A percentile compares a stretch with the other conserved stretches of the same genome.
These are phyloP conservation scores for Corylus avellana DNA, from an alignment of 306 rosid genomes.

Conservation along the genomic window DNA sequence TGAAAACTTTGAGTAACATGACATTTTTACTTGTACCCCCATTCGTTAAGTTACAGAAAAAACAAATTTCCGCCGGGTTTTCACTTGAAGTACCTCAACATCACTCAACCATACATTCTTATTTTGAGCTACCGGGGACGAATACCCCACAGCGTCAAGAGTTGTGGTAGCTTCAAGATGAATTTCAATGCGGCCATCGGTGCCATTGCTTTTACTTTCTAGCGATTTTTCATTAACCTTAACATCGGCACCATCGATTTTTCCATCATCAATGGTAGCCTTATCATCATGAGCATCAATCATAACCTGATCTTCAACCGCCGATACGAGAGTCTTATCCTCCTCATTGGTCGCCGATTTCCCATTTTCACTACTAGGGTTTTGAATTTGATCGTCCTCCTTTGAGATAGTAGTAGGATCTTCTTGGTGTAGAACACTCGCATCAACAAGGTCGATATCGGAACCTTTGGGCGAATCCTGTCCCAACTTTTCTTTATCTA, in stretches of 20 bases:
- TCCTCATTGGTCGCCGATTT: constrained; percentile 3
- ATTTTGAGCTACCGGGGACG: constrained; percentile 37
- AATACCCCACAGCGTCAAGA: constrained; percentile 17
- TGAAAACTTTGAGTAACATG: background rate
- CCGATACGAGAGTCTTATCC: constrained; percentile 12
- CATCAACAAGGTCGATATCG: constrained; percentile 32
- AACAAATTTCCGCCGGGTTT: background rate
- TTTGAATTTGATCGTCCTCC: constrained; percentile 16
- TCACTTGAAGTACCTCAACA: constrained; percentile 40
- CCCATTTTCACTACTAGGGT: constrained; percentile 20
- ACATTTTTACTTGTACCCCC: no score
- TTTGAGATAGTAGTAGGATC: constrained; percentile 7
- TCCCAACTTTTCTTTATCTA: constrained; percentile 28
- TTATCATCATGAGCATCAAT: constrained; percentile 21
- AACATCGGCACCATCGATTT: constrained; percentile 22
- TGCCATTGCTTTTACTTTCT: constrained; percentile 26
- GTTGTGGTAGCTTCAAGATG: constrained; percentile 26
- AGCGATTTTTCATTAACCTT: constrained; percentile 16
- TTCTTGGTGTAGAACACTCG: constrained; percentile 11
- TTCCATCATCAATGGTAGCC: constrained; percentile 3
- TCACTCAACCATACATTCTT: constrained; percentile 37
- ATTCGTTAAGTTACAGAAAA: background rate
- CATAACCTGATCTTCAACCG: constrained; percentile 40
- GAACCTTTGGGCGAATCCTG: constrained; percentile 32
- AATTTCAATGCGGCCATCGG: constrained; percentile 19